phyloP scores from a whole-genome alignment of 768 basidiomycete species.

The Calocybe gangraenosa region DNA sequence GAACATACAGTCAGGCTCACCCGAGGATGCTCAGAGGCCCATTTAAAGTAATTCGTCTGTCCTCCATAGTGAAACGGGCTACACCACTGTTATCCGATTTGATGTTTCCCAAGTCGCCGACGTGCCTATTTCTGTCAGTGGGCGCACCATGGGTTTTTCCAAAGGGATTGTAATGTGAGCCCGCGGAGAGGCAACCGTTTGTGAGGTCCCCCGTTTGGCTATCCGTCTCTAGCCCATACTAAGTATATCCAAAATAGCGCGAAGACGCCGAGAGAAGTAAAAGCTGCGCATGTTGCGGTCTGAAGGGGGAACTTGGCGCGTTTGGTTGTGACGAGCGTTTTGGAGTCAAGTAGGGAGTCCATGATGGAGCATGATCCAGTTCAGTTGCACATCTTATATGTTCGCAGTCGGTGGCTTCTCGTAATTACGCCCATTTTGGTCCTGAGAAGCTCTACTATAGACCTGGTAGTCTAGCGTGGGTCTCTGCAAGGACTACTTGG shows the following conservation, averaged over 20 bases:
- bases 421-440: too few relatives aligned
- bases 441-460: too few relatives aligned
- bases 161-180: conserved; percentile 76
- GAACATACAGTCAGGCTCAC: conserved; percentile 31
- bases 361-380: neutral
- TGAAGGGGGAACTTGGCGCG: neutral
- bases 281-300: neutral
- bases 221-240: conserved; percentile 7
- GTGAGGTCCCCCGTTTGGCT: conserved; percentile 57
- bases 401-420: too few relatives aligned
- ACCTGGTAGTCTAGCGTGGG: too few relatives aligned
- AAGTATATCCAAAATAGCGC: conserved; percentile 10
- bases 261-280: conserved; percentile 5
- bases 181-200: conserved; percentile 64
- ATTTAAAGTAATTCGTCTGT: conserved; percentile 59
- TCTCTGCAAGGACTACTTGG: too few relatives aligned
- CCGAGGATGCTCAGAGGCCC: conserved; percentile 68
- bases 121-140: conserved; percentile 51
- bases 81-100: conserved; percentile 52
- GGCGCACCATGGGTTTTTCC: conserved; percentile 64
- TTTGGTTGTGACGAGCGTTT: neutral
- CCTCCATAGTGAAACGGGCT: conserved; percentile 55
- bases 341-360: conserved; percentile 6
- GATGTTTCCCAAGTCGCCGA: conserved; percentile 78
- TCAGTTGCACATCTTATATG: too few relatives aligned